Evolutionary conservation across 306 rosid species (phyloP).

Genomic region (Urtica urens): DNA sequence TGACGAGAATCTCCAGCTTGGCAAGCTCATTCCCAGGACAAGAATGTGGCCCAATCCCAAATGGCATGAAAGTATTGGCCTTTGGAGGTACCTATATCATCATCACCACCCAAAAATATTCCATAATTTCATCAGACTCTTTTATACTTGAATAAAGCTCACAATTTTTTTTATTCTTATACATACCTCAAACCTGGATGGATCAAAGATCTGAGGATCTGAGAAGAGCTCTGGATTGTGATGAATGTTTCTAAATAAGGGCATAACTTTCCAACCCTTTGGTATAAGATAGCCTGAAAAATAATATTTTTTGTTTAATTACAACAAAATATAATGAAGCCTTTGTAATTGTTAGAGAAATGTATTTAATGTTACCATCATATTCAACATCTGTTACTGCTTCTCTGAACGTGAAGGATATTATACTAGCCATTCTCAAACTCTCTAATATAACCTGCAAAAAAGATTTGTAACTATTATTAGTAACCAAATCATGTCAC

Average conservation of each 20-base stretch:
- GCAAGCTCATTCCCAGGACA: constrained; percentile 94
- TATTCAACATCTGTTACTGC: constrained; percentile 75
- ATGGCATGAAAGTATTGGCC: constrained; percentile 77
- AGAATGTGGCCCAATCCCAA: constrained; percentile 78
- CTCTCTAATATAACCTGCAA: constrained; percentile 75
- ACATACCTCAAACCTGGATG: constrained; percentile 83
- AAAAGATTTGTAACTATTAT: too few species aligned
- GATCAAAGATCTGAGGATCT: constrained; percentile 65
- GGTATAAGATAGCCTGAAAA: constrained; percentile 74
- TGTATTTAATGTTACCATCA: constrained; percentile 35
- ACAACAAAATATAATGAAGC: constrained; percentile 1
- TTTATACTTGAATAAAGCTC: neutral
- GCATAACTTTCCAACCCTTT: constrained; percentile 99
- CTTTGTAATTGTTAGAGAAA: neutral
- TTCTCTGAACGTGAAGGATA: constrained; percentile 83
- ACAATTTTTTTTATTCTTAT: neutral
- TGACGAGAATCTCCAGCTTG: constrained; percentile 59
- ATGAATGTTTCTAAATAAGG: constrained; percentile 85
- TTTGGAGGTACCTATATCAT: constrained; percentile 58
- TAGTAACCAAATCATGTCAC: too few species aligned
- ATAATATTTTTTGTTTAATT: neutral
- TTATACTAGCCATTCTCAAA: constrained; percentile 79
- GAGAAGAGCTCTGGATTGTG: constrained; percentile 65
- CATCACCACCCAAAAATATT: too few species aligned
- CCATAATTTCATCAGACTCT: too few species aligned